Base-by-base conservation (phyloP, 768 basidiomycete species). In the Trametes sanguinea region DNA sequence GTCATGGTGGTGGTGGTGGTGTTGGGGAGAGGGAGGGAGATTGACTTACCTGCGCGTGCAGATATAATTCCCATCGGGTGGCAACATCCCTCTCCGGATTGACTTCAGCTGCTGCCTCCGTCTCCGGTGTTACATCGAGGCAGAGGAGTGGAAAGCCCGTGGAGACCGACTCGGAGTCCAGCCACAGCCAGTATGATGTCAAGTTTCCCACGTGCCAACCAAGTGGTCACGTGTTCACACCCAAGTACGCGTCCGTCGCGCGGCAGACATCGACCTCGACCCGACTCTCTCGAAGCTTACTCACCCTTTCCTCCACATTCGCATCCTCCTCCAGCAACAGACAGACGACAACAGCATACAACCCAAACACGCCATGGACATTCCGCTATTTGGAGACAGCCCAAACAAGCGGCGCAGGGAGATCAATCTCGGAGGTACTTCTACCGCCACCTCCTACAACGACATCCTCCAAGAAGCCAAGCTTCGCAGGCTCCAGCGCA, bases 341-440 rank as follows among this genome's bases (percentile, higher is more conserved):
- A 22, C 22, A 22, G 22, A 22, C 22, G 22, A 1, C 42, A 43
- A 8, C 42, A 43, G 4, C 7, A 2, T 10, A 9, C 45, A 3
- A 30, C 46, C 27, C 47, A 27, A 22, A 9, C 16, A 30, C n/a
- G n/a, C 35, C 5, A 64, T 64, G 63, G 58, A 64, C 39, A 44
- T 63, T 4, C 67, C 67, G 1, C 60, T 85, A 47, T 84, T 86
- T 66, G 80, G 78, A 40, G 81, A 86, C 54, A 46, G 42, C 32
- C 57, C 66, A 9, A 66, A 55, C 57, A 75, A 76, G 46, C 72
- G 76, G 50, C 79, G 84, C 57, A 82, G 87, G 46, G 80, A 82
- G 67, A 93, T 93, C 65, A 92, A 93, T 71, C 81, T 93, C 17
- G 92, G 92, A 14, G 92, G 92, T 2, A 73, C 82, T 1, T 80